These are phyloP conservation scores for Penicillium cosmopolitanum DNA, from an alignment of 495 filamentous ascomycete genomes.

Conservation along the genomic window DNA sequence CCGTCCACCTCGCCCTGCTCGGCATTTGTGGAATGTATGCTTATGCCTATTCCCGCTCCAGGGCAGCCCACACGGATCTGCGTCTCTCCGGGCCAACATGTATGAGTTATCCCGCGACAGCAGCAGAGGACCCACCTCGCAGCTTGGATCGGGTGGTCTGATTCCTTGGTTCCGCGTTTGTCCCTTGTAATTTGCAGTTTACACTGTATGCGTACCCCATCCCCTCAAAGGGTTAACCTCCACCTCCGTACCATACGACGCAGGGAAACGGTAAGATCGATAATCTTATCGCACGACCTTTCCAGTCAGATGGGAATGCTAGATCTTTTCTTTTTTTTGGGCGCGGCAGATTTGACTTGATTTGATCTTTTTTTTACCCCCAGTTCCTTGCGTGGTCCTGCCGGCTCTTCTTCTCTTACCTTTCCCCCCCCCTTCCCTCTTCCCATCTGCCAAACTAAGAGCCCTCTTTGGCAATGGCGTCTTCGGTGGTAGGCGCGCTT, in stretches of 20 bases:
- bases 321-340: background rate
- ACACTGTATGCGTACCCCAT: background rate
- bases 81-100: background rate
- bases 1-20: background rate
- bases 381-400: background rate
- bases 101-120: background rate
- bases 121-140: background rate
- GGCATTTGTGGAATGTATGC: background rate
- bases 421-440: slow-evolving; percentile 1
- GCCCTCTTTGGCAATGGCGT: slow-evolving; percentile 18
- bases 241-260: no score
- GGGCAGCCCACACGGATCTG: background rate
- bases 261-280: slow-evolving; percentile 18
- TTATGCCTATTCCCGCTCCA: background rate
- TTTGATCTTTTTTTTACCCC: background rate
- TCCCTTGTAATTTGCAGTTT: slow-evolving; percentile 4
- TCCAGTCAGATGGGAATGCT: background rate
- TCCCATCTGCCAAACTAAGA: background rate
- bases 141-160: background rate
- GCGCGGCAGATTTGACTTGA: background rate
- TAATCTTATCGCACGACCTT: slow-evolving; percentile 25
- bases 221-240: background rate
- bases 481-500: slow-evolving; percentile 14
- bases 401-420: slow-evolving; percentile 6
- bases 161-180: background rate